phyloP scores from a whole-genome alignment of 306 rosid species.

The Trifolium pratense region DNA sequence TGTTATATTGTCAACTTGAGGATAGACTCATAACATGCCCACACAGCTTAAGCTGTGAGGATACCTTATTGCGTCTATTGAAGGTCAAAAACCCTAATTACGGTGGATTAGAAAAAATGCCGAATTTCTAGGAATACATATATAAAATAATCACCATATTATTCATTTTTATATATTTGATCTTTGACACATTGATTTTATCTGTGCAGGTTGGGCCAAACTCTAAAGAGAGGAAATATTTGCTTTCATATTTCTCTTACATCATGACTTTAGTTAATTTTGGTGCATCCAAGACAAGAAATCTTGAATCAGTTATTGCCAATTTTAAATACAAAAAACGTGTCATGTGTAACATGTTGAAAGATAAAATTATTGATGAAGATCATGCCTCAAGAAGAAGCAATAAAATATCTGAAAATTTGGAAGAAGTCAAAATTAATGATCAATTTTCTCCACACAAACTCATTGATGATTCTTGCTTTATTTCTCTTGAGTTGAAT shows the following conservation, averaged over 20 bases:
- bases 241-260: slow-evolving; percentile 67
- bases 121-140: too few relatives aligned
- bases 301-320: slow-evolving; percentile 27
- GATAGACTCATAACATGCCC: too few relatives aligned
- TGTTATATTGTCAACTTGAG: neutral
- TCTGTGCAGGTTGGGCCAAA: slow-evolving; percentile 62
- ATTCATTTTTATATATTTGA: too few relatives aligned
- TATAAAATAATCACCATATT: slow-evolving; percentile 14
- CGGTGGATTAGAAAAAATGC: neutral
- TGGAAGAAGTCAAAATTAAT: slow-evolving; percentile 61
- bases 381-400: slow-evolving; percentile 47
- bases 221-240: slow-evolving; percentile 51
- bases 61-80: neutral
- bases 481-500: slow-evolving; percentile 66
- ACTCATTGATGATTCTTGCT: slow-evolving; percentile 69
- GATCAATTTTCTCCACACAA: slow-evolving; percentile 47
- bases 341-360: slow-evolving; percentile 27
- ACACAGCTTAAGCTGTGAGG: neutral
- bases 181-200: slow-evolving; percentile 46
- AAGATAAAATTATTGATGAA: slow-evolving; percentile 49
- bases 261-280: slow-evolving; percentile 55
- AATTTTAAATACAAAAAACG: neutral
- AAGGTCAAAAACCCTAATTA: too few relatives aligned
- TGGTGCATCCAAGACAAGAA: slow-evolving; percentile 51
- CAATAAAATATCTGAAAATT: slow-evolving; percentile 61